Conservation (phyloP, 345 rosid species). For the Mallotus nudiflorus region DNA sequence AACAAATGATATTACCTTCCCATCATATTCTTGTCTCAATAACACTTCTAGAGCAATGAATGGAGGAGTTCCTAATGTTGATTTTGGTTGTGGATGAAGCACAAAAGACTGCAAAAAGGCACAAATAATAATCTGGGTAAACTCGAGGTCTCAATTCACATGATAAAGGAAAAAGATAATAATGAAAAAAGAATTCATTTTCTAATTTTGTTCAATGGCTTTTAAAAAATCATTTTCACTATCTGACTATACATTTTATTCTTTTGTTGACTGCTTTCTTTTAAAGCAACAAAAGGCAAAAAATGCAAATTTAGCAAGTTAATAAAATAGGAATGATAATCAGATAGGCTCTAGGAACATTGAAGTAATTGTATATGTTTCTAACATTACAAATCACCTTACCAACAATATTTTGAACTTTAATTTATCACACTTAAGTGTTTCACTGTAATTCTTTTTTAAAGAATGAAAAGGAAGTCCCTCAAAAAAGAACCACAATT, state of each 20-base stretch:
- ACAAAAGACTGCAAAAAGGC: constrained; percentile 26
- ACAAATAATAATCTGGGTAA: neutral
- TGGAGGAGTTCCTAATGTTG: constrained; percentile 39
- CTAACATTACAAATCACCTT: neutral
- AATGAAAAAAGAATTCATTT: neutral
- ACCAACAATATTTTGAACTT: neutral
- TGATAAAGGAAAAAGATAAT: neutral
- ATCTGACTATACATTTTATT: neutral
- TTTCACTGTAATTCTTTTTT: neutral
- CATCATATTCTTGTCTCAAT: constrained; percentile 34
- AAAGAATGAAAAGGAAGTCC: no score
- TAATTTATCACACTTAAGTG: neutral
- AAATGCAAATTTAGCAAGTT: neutral
- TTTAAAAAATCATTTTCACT: neutral
- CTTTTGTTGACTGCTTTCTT: neutral
- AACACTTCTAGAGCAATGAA: constrained; percentile 38
- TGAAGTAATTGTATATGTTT: neutral
- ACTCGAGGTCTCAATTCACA: neutral
- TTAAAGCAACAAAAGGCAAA: neutral
- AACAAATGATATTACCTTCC: constrained; percentile 26
- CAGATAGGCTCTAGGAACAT: neutral
- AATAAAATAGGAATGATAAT: neutral
- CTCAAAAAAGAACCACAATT: neutral
- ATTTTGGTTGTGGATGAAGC: constrained; percentile 38
- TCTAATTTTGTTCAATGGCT: neutral